A percentile compares a stretch with the other conserved stretches of the same genome.
Conservation (phyloP, 2,329 filamentous ascomycete genomes). For the Beauveria bassiana region DNA sequence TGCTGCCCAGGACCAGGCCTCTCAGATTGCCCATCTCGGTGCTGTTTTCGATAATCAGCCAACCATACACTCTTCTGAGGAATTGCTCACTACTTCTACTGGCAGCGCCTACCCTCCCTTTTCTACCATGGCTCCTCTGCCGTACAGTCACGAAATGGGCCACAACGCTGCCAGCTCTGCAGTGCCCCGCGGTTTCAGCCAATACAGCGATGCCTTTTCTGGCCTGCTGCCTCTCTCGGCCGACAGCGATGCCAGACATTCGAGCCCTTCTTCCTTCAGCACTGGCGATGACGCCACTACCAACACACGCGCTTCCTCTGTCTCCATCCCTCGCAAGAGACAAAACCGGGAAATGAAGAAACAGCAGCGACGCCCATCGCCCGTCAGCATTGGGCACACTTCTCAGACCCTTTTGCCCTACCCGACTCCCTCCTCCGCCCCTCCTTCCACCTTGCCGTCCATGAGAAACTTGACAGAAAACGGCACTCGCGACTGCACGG, state of each 20-base stretch:
- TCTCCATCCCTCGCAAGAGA: slow-evolving; percentile 8
- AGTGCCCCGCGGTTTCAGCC: slow-evolving; percentile 9
- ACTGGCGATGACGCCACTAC: slow-evolving; percentile 8
- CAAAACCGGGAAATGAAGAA: neutral
- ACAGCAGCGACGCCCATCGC: neutral
- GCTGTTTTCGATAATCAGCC: slow-evolving; percentile 7
- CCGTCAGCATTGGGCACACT: neutral
- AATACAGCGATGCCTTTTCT: slow-evolving; percentile 7
- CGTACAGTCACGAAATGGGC: slow-evolving; percentile 1
- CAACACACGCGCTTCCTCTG: slow-evolving; percentile 5
- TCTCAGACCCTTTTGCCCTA: slow-evolving; percentile 1
- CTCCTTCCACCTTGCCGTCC: neutral
- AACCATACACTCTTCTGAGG: neutral
- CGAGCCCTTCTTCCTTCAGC: slow-evolving; percentile 10
- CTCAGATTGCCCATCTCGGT: slow-evolving; percentile 8
- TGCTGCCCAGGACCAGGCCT: slow-evolving; percentile 7
- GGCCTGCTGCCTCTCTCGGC: neutral
- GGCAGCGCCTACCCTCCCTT: slow-evolving; percentile 10
- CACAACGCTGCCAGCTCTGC: neutral
- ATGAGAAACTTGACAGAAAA: neutral
- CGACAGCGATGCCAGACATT: slow-evolving; percentile 10
- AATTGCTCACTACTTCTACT: neutral
- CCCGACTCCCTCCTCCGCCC: neutral
- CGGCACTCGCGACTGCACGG: slow-evolving; percentile 8
- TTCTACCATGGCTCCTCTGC: slow-evolving; percentile 6